These are phyloP conservation scores for Metarhizium album DNA, from an alignment of 2,329 filamentous ascomycete species.

Conservation along the genomic window DNA sequence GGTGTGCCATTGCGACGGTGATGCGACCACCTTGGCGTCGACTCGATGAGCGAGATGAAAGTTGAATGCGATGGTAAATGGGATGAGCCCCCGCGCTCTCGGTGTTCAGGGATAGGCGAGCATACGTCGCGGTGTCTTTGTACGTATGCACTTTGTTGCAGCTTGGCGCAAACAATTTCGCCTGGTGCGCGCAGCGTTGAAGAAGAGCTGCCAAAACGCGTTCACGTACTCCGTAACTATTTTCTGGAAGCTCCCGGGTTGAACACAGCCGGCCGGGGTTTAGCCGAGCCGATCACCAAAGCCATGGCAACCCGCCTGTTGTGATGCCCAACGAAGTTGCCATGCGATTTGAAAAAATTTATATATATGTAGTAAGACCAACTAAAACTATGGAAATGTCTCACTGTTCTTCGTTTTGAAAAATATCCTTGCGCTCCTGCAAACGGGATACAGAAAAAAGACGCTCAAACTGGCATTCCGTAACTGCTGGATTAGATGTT, in stretches of 20 bases:
- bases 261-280: neutral
- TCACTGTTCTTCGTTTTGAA: too few species aligned
- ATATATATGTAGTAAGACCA: too few species aligned
- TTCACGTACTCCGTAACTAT: neutral
- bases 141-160: neutral
- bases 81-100: neutral
- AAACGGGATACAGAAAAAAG: too few species aligned
- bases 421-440: too few species aligned
- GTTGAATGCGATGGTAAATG: neutral
- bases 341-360: too few species aligned
- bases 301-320: neutral
- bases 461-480: too few species aligned
- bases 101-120: neutral
- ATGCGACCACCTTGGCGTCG: neutral
- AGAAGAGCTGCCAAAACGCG: neutral
- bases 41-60: neutral
- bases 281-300: neutral
- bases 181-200: neutral
- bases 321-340: neutral
- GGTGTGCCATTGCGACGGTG: constrained; percentile 25
- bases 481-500: too few species aligned
- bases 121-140: neutral
- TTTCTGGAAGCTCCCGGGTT: neutral
- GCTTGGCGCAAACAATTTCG: neutral
- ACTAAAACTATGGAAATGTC: too few species aligned